Evolutionary conservation across 1,284 basidiomycete species (phyloP), one percentile per base, ranked within the genome.

Genomic region (Tilletia walkeri): DNA sequence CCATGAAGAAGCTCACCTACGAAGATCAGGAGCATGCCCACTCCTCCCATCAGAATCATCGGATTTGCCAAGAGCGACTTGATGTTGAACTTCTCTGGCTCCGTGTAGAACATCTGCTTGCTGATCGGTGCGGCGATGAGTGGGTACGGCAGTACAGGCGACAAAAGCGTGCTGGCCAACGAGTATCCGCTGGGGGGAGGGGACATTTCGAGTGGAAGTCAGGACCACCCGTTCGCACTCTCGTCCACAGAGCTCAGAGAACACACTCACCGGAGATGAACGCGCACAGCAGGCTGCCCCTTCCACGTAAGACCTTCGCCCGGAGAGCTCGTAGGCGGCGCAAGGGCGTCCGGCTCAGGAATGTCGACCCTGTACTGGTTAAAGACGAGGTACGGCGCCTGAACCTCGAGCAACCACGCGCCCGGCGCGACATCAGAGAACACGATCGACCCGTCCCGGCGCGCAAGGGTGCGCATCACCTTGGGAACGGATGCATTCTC

Each of bases 311-410:
- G 6, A 6, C 47, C 65, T 54, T 45, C 41, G 10, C 24, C 66
- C 9, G 16, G 9, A 24, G 66, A 38, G n/a, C 3, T 18, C 47
- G 38, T 69, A 41, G 73, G 75, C 24, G 73, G 70, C 61, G 75
- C 71, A 38, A 68, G 67, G 0, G 65, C 66, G 24, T 54, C 34
- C 3, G 68, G 53, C 18, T 67, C 69, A 16, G 68, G 71, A 7
- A 77, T 69, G 45, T 77, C 76, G 69, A 77, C 66, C 24, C 75
- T 72, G 39, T 77, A 77, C 71, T 70, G 68, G 16, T 74, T 65
- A 65, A 77, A 77, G 2, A 63, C 49, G 39, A 75, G 75, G 20
- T 72, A 73, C 14, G 73, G 69, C 4, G 72, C 71, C 4, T 73
- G 65, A 30, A 78, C 9, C 24, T 74, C 65, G 36, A 78, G 73